Conservation (phyloP, 441 rosid genomes). For the Pelargonium citronellum region DNA sequence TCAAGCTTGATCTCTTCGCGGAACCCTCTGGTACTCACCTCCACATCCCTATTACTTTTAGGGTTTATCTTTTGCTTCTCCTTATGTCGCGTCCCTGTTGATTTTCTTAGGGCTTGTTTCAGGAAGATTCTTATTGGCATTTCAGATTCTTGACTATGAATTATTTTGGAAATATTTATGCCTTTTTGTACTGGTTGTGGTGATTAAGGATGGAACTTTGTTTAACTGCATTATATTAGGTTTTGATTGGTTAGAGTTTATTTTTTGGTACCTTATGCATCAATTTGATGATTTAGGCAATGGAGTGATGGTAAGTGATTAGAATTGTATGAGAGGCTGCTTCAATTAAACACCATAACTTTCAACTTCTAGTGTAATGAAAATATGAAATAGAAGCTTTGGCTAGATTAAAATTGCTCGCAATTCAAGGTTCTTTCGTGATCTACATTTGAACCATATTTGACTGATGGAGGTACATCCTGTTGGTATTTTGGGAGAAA, state of each 20-base stretch:
- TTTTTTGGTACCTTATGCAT: too few relatives aligned
- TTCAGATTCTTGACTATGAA: neutral
- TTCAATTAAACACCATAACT: too few relatives aligned
- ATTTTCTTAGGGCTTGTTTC: neutral
- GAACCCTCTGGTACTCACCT: constrained; percentile 87
- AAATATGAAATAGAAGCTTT: too few relatives aligned
- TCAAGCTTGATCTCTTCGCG: constrained; percentile 90
- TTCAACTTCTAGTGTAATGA: too few relatives aligned
- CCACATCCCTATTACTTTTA: neutral
- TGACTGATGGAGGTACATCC: too few relatives aligned
- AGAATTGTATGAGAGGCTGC: too few relatives aligned
- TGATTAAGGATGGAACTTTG: neutral
- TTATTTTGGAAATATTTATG: neutral
- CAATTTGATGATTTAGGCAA: too few relatives aligned
- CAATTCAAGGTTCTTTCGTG: too few relatives aligned
- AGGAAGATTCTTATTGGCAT: neutral
- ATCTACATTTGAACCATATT: too few relatives aligned
- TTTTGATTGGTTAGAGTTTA: neutral
- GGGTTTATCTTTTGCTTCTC: neutral
- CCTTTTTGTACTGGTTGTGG: neutral
- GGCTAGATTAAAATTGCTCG: too few relatives aligned
- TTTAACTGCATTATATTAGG: neutral
- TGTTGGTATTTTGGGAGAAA: too few relatives aligned
- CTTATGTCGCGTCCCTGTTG: neutral
- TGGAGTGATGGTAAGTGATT: too few relatives aligned